Evolutionary conservation across 2,329 filamentous ascomycete species (phyloP), one percentile per base, ranked within the genome.

Genomic region (Neobulgaria alba): DNA sequence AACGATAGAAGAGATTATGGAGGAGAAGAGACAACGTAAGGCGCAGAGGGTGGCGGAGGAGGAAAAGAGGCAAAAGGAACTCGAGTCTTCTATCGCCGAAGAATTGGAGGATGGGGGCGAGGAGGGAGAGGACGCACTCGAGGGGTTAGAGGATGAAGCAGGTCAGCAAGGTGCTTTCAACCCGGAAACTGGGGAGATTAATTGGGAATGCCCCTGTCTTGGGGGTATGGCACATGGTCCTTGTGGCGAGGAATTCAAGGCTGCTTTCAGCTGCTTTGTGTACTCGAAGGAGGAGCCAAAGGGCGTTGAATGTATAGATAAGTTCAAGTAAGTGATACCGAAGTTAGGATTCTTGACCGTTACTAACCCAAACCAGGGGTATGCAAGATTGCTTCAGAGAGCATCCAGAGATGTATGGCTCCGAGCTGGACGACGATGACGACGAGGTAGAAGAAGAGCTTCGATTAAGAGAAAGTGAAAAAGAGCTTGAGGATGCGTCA

Each of bases 241-340:
- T 39, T 98, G 92, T 61, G 92, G 92, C 35, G 86, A 93, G 61
- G 81, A 96, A 58, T 98, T 98, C 75, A 88, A 82, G 69, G 80
- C 81, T 17, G 92, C 92, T 0, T 98, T 98, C 58, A 95, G 88
- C 75, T 98, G 92, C 68, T 98, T 98, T 58, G 88, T 98, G n/a
- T 92, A 82, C 67, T 94, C 86, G 3, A 79, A 77, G 31, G 86
- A 94, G 61, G 92, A 98, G 61, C 89, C 89, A 26, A 98, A 98
- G 77, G 90, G 90, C 38, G 90, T 95, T 69, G 88, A 95, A 61
- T 95, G 89, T 67, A 92, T 95, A 59, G 88, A 95, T 19, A 94
- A 92, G 68, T 95, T 95, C 74, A 89, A 94, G 87, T 92, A 72
- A 34, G 83, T 74, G 15, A 4, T 19, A 2, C 14, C 3, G 2